phyloP scores from a whole-genome alignment of 768 basidiomycete genomes.

The Boletus subcaerulescens region DNA sequence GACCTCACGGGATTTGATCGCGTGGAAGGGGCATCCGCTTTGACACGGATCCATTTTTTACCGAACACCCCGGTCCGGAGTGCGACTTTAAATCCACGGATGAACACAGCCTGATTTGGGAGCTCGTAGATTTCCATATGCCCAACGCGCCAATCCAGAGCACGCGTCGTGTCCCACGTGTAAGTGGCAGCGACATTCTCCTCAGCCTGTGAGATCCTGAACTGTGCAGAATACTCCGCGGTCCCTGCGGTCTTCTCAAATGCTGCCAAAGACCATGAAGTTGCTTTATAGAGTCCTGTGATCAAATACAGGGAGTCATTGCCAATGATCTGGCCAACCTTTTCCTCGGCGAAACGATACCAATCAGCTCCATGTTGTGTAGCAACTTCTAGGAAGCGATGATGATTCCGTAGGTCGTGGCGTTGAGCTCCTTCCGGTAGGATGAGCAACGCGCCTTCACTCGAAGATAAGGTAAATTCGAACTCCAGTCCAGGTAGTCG shows the following conservation, averaged over 20 bases:
- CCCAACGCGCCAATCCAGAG: constrained; percentile 6
- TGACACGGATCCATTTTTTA: constrained; percentile 1
- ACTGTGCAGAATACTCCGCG: constrained; percentile 1
- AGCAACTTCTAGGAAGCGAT: constrained; percentile 18
- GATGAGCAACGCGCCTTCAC: constrained; percentile 30
- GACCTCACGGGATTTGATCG: not conserved
- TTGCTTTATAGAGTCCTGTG: constrained; percentile 3
- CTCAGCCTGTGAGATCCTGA: constrained; percentile 2
- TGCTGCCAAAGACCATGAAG: constrained; percentile 30
- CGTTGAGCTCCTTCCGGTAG: constrained; percentile 29
- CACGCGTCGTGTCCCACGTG: constrained; percentile 6
- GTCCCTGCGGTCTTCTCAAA: constrained; percentile 2
- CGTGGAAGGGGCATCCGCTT: not conserved
- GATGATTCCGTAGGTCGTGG: constrained; percentile 19
- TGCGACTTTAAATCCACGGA: constrained; percentile 20
- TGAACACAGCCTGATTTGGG: constrained; percentile 22
- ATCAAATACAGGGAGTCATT: constrained; percentile 31
- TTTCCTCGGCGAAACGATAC: constrained; percentile 26
- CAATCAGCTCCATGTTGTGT: constrained; percentile 21
- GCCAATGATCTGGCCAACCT: constrained; percentile 12
- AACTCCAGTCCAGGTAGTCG: not conserved
- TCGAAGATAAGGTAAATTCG: constrained; percentile 9
- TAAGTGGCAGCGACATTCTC: constrained; percentile 3
- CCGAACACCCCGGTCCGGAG: not conserved
- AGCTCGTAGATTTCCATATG: not conserved